Evolutionary conservation across 352 stramenopile species (phyloP), one percentile per base, ranked within the genome.

Genomic region (Phytophthora europaea): DNA sequence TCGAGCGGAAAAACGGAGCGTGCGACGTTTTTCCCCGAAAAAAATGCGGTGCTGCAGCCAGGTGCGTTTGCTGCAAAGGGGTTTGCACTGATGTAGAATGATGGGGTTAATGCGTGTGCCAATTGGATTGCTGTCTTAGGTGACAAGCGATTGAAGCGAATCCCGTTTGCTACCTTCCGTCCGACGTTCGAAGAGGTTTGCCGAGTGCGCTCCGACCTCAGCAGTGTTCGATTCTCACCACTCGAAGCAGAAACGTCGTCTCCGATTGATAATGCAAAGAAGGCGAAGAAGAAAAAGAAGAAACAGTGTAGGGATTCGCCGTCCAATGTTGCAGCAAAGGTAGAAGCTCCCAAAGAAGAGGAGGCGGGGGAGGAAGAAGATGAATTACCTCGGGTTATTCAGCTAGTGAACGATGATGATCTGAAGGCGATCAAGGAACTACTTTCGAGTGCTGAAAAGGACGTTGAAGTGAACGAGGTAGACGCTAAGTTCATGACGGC

Each of bases 101-200:
- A 12, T 52, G 16, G 12, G 34, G 23, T 16, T 79, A 38, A 65
- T 28, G 10, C 23, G 23, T 69, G 8, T 66, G 3, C 7, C 73
- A 43, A 48, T 51, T 23, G 8, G 28, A 65, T 22, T 62, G 50
- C 16, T 62, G 28, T 45, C 54, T 31, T 40, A 75, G 79, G 84
- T 36, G 89, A 97, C 65, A 65, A 82, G 50, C 84, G 90, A 0
- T 48, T 97, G 28, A 89, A 87, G 3, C 82, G 86, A 31, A 92
- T 97, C 43, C 91, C 91, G 7, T 96, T 97, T 67, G 85, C 84
- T 63, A 97, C 89, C 7, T 91, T 91, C 58, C 80, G 88, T 16
- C 91, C 91, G n/a, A 97, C 90, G 20, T 95, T 96, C 38, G 87
- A 96, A 61, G 91, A 97, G 62, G 78, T 95, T 6, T 94, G 88